Conservation (phyloP, 1,139 yeast genomes). For the Pichia sorboxylosa region DNA sequence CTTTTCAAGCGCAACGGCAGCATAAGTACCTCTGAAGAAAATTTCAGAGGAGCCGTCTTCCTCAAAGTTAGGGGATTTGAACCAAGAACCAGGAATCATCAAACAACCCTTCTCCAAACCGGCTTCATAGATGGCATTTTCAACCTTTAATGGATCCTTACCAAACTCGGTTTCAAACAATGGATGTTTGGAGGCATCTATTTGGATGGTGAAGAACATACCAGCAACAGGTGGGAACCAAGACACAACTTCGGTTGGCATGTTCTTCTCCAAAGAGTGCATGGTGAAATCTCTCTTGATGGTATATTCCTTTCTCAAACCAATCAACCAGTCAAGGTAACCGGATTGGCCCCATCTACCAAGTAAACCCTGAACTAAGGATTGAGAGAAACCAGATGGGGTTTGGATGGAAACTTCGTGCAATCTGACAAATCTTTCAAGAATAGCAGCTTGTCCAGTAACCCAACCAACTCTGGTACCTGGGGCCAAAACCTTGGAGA, state of each 20-base stretch:
- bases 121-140: slow-evolving; percentile 51
- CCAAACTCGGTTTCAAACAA: slow-evolving; percentile 41
- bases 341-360: slow-evolving; percentile 68
- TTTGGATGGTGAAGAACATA: slow-evolving; percentile 74
- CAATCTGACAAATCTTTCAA: slow-evolving; percentile 59
- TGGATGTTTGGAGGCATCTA: slow-evolving; percentile 76
- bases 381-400: slow-evolving; percentile 73
- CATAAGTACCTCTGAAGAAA: slow-evolving; percentile 86
- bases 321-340: slow-evolving; percentile 80
- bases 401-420: slow-evolving; percentile 79
- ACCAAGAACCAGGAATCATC: slow-evolving; percentile 90
- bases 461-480: slow-evolving; percentile 90
- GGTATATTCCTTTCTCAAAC: slow-evolving; percentile 72
- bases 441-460: slow-evolving; percentile 54
- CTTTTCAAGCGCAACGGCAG: slow-evolving; percentile 61
- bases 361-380: slow-evolving; percentile 44
- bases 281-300: slow-evolving; percentile 68
- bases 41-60: slow-evolving; percentile 30
- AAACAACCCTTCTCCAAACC: slow-evolving; percentile 57
- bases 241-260: slow-evolving; percentile 46
- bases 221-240: slow-evolving; percentile 79
- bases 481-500: slow-evolving; percentile 88
- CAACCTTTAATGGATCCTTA: slow-evolving; percentile 50
- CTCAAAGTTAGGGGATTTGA: slow-evolving; percentile 37
- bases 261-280: slow-evolving; percentile 47